Evolutionary conservation across 352 stramenopile genomes (phyloP).

Genomic region (Aphanomyces stellatus): DNA sequence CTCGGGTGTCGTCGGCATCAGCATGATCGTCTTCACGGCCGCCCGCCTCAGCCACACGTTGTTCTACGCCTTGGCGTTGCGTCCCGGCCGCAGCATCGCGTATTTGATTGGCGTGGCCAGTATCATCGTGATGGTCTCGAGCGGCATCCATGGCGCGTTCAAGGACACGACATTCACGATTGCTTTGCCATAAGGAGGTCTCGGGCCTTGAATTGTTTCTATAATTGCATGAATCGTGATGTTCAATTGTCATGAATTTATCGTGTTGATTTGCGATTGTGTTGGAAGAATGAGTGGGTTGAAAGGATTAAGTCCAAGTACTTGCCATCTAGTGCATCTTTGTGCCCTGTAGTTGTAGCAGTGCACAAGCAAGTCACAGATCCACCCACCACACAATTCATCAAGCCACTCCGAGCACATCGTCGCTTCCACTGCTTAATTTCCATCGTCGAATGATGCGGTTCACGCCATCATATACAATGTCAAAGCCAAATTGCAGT

Average conservation of each 20-base stretch:
- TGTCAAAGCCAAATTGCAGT: too few species aligned
- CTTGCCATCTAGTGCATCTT: too few species aligned
- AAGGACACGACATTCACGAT: background rate
- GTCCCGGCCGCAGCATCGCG: background rate
- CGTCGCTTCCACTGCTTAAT: slow-evolving; percentile 18
- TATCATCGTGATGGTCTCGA: slow-evolving; percentile 2
- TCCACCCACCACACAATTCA: background rate
- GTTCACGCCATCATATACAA: too few species aligned
- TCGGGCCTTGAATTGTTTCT: too few species aligned
- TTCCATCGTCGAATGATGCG: too few species aligned
- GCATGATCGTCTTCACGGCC: slow-evolving; percentile 5
- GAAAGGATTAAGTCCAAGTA: background rate
- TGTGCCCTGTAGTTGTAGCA: too few species aligned
- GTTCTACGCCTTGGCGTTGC: slow-evolving; percentile 2
- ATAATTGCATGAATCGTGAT: too few species aligned
- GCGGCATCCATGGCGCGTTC: slow-evolving; percentile 2
- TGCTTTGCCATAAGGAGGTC: background rate
- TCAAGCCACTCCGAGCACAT: slow-evolving; percentile 10
- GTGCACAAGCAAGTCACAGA: too few species aligned
- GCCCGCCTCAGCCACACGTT: slow-evolving; percentile 11
- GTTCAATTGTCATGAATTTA: background rate
- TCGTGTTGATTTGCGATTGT: background rate
- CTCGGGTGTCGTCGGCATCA: background rate
- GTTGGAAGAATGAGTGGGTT: too few species aligned
- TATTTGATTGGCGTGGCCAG: background rate